Conservation (phyloP, 805 yeast species). For the Wickerhamiella sorbophila region DNA sequence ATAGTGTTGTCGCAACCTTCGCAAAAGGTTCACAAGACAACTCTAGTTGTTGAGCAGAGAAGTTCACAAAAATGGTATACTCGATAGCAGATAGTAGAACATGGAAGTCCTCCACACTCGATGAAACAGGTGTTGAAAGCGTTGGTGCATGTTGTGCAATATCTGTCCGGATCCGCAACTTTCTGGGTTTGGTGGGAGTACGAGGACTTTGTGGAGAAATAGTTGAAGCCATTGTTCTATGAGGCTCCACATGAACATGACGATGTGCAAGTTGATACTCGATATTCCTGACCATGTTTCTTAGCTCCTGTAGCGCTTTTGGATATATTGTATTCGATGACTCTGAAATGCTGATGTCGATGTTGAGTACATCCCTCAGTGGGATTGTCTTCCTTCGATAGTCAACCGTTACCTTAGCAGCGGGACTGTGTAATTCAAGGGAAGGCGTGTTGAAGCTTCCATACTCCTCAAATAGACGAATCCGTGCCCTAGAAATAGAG, state of each 20-base stretch:
- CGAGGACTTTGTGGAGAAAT: background rate
- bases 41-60: constrained; percentile 60
- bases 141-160: background rate
- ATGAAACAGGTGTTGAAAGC: background rate
- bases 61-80: constrained; percentile 34
- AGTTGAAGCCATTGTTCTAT: background rate
- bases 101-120: background rate
- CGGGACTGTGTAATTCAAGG: constrained; percentile 59
- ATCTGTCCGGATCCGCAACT: background rate
- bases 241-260: background rate
- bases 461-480: constrained; percentile 18
- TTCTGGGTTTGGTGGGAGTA: background rate
- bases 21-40: constrained; percentile 91
- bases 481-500: constrained; percentile 12
- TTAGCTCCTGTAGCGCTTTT: constrained; percentile 49
- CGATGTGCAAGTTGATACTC: background rate
- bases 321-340: constrained; percentile 61
- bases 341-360: constrained; percentile 47
- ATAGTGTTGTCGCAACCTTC: constrained; percentile 74
- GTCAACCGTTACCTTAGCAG: constrained; percentile 42
- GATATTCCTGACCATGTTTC: constrained; percentile 31
- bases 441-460: constrained; percentile 13
- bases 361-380: constrained; percentile 26
- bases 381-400: constrained; percentile 29
- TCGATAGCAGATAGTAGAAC: constrained; percentile 33